Percentiles rank a stretch among this genome's conserved stretches.
Conservation (phyloP, 495 filamentous ascomycete genomes). For the Tuber aestivum region DNA sequence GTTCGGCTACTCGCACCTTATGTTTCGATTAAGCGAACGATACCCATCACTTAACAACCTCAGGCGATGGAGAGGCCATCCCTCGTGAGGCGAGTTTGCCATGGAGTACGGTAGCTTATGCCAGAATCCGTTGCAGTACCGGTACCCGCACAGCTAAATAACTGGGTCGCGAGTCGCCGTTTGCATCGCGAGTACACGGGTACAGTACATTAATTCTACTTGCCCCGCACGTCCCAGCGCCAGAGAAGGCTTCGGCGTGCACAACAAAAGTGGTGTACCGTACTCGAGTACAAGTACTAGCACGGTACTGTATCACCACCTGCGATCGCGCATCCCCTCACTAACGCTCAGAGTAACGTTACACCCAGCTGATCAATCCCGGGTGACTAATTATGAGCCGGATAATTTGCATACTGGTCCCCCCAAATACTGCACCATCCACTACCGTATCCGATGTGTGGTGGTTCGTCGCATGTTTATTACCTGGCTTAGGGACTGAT, state of each 20-base stretch:
- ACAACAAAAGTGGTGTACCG: no score
- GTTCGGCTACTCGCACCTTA: not conserved
- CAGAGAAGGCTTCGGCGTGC: not conserved
- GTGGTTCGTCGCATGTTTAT: conserved; percentile 2
- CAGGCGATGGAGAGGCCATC: not conserved
- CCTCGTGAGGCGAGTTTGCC: not conserved
- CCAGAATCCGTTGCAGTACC: not conserved
- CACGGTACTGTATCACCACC: no score
- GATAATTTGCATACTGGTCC: not conserved
- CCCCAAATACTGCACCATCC: not conserved
- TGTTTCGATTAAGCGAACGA: not conserved
- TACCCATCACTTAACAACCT: not conserved
- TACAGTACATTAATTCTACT: not conserved
- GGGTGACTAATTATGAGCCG: not conserved
- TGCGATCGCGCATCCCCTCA: not conserved
- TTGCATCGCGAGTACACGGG: not conserved
- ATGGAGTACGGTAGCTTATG: not conserved
- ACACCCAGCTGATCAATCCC: not conserved
- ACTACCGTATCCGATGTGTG: not conserved
- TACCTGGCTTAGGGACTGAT: not conserved
- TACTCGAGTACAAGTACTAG: no score
- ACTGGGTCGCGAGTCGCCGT: not conserved
- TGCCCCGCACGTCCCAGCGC: not conserved
- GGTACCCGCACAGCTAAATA: not conserved
- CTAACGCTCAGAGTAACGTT: not conserved